Conservation (phyloP, 2,329 filamentous ascomycete species). For the Coniochaeta prunicola region DNA sequence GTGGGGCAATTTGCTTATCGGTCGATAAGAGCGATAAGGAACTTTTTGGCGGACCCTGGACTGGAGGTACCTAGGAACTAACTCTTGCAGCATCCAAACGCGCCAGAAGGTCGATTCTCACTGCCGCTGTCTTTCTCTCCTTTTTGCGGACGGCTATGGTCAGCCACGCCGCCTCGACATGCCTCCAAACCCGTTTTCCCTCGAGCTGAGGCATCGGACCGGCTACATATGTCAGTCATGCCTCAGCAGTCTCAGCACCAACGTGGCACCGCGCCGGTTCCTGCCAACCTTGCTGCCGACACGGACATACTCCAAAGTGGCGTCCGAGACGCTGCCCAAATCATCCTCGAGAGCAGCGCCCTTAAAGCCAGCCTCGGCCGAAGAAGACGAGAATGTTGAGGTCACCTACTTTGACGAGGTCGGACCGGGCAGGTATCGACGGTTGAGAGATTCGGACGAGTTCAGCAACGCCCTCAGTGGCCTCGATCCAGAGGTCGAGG, state of each 20-base stretch:
- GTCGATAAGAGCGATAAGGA: background rate
- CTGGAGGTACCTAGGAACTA: too few relatives aligned
- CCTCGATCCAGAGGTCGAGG: constrained; percentile 13
- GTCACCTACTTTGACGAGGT: constrained; percentile 30
- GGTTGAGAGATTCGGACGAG: constrained; percentile 11
- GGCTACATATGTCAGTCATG: constrained; percentile 20
- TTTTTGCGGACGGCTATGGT: background rate
- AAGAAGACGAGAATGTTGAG: constrained; percentile 4
- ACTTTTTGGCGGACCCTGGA: background rate
- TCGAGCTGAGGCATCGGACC: constrained; percentile 13
- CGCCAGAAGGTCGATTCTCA: background rate
- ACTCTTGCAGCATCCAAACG: too few relatives aligned
- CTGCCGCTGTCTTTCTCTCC: background rate
- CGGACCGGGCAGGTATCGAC: constrained; percentile 46
- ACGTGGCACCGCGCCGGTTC: background rate
- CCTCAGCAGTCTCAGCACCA: constrained; percentile 10
- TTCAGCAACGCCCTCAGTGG: constrained; percentile 11
- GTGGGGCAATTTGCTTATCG: background rate
- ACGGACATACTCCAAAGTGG: background rate
- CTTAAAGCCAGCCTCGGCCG: background rate
- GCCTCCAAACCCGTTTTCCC: constrained; percentile 14
- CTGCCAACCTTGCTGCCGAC: background rate
- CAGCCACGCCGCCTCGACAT: constrained; percentile 6
- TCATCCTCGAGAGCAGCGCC: background rate
- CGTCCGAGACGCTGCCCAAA: background rate